Conservation (phyloP, 495 filamentous ascomycete genomes). For the Bathelium albidoporum region DNA sequence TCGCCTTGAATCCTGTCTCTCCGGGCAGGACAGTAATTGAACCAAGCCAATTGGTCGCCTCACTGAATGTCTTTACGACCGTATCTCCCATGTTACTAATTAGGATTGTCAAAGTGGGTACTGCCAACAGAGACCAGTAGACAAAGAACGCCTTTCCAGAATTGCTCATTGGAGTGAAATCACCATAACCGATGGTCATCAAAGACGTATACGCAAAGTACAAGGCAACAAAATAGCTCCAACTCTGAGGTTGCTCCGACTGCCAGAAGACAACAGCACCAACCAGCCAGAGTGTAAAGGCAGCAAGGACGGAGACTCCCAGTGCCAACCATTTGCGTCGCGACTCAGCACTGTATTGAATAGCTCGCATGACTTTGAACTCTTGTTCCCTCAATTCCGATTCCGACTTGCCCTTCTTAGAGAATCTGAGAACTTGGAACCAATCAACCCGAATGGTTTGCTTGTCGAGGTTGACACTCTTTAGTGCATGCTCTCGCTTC, state of each 20-base stretch:
- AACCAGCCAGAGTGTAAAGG: constrained; percentile 66
- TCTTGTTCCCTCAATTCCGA: constrained; percentile 57
- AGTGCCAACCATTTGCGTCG: constrained; percentile 58
- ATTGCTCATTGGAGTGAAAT: constrained; percentile 58
- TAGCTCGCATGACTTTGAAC: constrained; percentile 73
- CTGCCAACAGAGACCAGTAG: constrained; percentile 75
- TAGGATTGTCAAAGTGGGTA: constrained; percentile 73
- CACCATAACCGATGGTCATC: constrained; percentile 81
- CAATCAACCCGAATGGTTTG: constrained; percentile 42
- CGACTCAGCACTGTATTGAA: constrained; percentile 48
- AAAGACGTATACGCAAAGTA: constrained; percentile 75
- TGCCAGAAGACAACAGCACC: constrained; percentile 64
- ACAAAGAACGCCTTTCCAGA: constrained; percentile 75
- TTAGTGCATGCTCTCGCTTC: constrained; percentile 47
- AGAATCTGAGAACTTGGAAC: constrained; percentile 30
- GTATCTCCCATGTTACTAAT: constrained; percentile 78
- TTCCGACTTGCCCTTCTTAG: constrained; percentile 34
- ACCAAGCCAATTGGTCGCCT: constrained; percentile 59
- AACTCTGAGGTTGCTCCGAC: constrained; percentile 46
- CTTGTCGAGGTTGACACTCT: constrained; percentile 39
- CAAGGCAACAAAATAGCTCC: constrained; percentile 71
- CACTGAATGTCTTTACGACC: constrained; percentile 58
- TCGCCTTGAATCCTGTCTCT: constrained; percentile 38
- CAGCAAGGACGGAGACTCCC: constrained; percentile 49
- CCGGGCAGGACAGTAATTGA: constrained; percentile 67